Conservation (phyloP, 2,329 filamentous ascomycete species). For the Phoma sp. region DNA sequence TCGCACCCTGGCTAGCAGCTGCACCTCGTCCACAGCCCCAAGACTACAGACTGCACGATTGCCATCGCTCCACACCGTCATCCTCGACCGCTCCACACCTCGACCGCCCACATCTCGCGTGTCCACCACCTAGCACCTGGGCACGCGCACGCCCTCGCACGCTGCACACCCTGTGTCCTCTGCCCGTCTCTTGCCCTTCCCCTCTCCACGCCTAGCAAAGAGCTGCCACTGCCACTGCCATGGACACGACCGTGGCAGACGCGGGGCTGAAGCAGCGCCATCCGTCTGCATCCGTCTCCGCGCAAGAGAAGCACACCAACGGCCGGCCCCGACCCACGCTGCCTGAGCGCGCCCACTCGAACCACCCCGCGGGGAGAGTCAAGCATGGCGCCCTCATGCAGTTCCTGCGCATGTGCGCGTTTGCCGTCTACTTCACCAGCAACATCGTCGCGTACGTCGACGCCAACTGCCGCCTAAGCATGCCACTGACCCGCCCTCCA, state of each 20-base stretch:
- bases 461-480: conserved; percentile 11
- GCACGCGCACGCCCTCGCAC: conserved; percentile 15
- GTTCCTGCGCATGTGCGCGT: conserved; percentile 52
- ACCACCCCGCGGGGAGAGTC: conserved; percentile 46
- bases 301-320: conserved; percentile 22
- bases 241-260: conserved; percentile 33
- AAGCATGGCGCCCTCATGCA: conserved; percentile 54
- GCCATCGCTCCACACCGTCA: neutral
- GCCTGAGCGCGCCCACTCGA: conserved; percentile 16
- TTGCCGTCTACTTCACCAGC: conserved; percentile 55
- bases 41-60: too few relatives aligned
- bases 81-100: conserved; percentile 16
- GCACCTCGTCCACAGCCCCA: too few relatives aligned
- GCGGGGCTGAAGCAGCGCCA: conserved; percentile 42
- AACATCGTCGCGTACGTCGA: conserved; percentile 50
- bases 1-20: neutral
- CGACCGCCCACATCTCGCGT: neutral
- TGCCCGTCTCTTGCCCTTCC: too few relatives aligned
- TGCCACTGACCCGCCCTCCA: conserved; percentile 38
- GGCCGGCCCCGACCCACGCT: conserved; percentile 21
- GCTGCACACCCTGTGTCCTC: too few relatives aligned
- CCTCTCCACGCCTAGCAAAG: too few relatives aligned
- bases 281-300: conserved; percentile 33
- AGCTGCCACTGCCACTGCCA: neutral
- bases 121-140: neutral